These are phyloP conservation scores for Pleurotus tuber-regium DNA, from an alignment of 768 basidiomycete genomes.

Conservation along the genomic window DNA sequence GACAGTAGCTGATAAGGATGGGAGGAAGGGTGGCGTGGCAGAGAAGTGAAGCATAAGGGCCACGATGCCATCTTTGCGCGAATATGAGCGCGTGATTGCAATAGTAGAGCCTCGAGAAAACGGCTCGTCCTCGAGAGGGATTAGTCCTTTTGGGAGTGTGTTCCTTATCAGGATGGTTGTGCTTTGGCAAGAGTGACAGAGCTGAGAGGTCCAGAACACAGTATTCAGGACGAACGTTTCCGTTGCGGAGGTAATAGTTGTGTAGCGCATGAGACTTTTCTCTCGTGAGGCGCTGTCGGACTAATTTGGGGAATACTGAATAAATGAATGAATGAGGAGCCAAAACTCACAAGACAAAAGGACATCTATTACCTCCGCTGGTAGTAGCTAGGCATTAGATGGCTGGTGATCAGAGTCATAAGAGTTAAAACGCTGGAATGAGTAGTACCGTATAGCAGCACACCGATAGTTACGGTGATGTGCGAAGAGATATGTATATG, in stretches of 20 bases:
- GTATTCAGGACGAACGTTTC: background rate
- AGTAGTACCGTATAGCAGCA: conserved; percentile 12
- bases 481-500: conserved; percentile 14
- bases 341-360: too few relatives aligned
- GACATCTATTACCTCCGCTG: too few relatives aligned
- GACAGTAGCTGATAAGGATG: background rate
- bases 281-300: background rate
- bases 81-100: background rate
- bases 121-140: background rate
- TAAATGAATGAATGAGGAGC: background rate
- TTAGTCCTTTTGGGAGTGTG: conserved; percentile 1
- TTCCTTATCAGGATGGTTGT: background rate
- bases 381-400: too few relatives aligned
- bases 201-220: background rate
- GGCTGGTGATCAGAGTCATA: too few relatives aligned
- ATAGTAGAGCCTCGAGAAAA: background rate
- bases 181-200: background rate
- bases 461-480: conserved; percentile 30
- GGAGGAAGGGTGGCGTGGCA: background rate
- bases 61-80: background rate
- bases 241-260: background rate
- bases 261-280: background rate
- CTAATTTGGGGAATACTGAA: background rate
- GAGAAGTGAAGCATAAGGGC: background rate
- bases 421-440: conserved; percentile 11